Base-by-base conservation (phyloP, 257 asterid genomes). In the Jasminum sambac region DNA sequence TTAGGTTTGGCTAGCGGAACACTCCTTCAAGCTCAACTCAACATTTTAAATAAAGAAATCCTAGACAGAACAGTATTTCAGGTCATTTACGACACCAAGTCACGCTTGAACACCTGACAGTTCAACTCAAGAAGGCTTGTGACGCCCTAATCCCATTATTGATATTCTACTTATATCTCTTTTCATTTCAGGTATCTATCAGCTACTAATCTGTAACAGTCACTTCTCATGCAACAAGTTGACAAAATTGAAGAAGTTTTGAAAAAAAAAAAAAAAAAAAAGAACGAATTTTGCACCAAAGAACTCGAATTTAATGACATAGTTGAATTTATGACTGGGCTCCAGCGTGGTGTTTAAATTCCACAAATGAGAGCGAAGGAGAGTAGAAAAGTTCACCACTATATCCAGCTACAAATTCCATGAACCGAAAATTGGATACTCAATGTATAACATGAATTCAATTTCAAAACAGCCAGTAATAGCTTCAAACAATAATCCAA, bases 381-480 rank as follows among this genome's bases (percentile, higher is more conserved):
- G 25, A n/a, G 59, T 50, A 50, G 25, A 50, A 17, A 24, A 50
- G 59, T 17, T 50, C 6, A 24, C 17, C 25, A 50, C 25, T 12
- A 50, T 50, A 50, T 11, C 58, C 59, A 50, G 13, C 59, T n/a
- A 50, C 59, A 50, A 50, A 50, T 50, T 50, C 59, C 6, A 50
- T 17, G 59, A 17, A n/a, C 26, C 26, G 17, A 50, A 3, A 17
- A 50, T 50, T 16, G 26, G 59, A 50, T 17, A 17, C 9, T 17
- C 26, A 23, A 50, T n/a, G 24, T 50, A 50, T n/a, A 50, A n/a
- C 13, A 19, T 0, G 12, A 50, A 19, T 50, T n/a, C 9, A 50
- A 17, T 6, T 50, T 50, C 11, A 19, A 11, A 17, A 50, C 43
- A 39, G 42, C 5, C 11, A 10, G 42, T 39, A 11, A 39, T 39